A percentile compares a stretch with the other conserved stretches of the same genome.
Evolutionary conservation across 2,329 filamentous ascomycete species (phyloP).

Genomic region (Teratosphaeria destructans): DNA sequence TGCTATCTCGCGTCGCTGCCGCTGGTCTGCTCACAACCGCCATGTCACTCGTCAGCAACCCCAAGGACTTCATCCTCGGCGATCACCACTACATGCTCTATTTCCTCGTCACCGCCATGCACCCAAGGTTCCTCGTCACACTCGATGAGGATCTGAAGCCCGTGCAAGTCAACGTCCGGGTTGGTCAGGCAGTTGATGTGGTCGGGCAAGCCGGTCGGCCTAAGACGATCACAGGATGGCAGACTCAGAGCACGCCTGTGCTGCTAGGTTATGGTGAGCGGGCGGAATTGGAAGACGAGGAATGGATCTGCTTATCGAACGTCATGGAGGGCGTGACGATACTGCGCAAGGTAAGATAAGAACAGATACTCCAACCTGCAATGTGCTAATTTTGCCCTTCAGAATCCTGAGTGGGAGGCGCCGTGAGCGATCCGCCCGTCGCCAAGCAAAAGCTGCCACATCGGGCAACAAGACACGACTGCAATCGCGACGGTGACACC

Average conservation of each 20-base stretch:
- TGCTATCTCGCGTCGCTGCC: constrained; percentile 82
- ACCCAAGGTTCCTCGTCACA: constrained; percentile 90
- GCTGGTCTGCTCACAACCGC: constrained; percentile 83
- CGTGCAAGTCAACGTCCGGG: constrained; percentile 87
- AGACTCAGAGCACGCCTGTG: constrained; percentile 98
- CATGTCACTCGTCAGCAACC: constrained; percentile 83
- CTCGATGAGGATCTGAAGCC: constrained; percentile 91
- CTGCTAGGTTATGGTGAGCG: constrained; percentile 88
- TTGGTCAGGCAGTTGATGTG: constrained; percentile 95
- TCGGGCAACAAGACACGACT: background rate
- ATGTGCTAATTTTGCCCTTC: constrained; percentile 41
- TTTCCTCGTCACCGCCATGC: constrained; percentile 93
- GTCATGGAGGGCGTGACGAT: constrained; percentile 93
- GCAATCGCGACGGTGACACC: background rate
- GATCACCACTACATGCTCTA: constrained; percentile 89
- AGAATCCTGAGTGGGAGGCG: constrained; percentile 25
- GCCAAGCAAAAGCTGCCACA: background rate
- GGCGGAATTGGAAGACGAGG: constrained; percentile 92
- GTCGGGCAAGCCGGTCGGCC: constrained; percentile 93
- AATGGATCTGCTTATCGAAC: constrained; percentile 86
- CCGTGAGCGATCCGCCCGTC: constrained; percentile 6
- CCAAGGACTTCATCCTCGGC: constrained; percentile 65
- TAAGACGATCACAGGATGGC: constrained; percentile 99
- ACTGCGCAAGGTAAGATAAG: constrained; percentile 71
- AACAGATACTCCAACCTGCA: constrained; percentile 92